Base-by-base conservation (phyloP, 371 early-diverging fungal species). In the Globomyces sp. region DNA sequence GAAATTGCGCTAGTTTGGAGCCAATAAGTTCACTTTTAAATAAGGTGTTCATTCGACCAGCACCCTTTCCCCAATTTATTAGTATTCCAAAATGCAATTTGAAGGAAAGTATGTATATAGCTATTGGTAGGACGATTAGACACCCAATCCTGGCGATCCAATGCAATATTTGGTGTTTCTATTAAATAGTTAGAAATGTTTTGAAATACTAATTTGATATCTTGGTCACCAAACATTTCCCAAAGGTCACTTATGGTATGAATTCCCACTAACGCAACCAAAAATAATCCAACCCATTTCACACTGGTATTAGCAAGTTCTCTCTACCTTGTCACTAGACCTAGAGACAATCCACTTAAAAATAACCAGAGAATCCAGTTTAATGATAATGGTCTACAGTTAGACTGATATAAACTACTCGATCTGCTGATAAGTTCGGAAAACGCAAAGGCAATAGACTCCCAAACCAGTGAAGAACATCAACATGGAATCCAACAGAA, bases 401-500 rank as follows among this genome's bases (percentile, higher is more conserved):
- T 44, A 55, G 40, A 45, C 24, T 24, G 24, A 24, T 3, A 5
- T 1, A 61, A 71, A 8, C 24, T 68, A 75, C 76, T 49, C 49
- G 57, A 71, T 64, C 53, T 76, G 9, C 69, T 63, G 61, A 76
- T 49, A 52, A 81, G 79, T 42, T 76, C 76, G 2, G 76, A 71
- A 75, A 75, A 81, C 67, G 72, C 67, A 74, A 76, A 71, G 1
- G 65, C 68, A 90, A 73, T 89, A 92, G 11, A 90, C 77, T 3
- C 76, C 67, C 37, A 78, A 57, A 2, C 67, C 81, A 4, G 74
- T 92, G 70, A 92, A 97, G 71, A 98, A 92, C 34, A 97, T 74
- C 58, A 98, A 82, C 75, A 92, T 89, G 43, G 91, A 88, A 73
- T 98, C 99, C 65, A 98, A 83, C 66, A 98, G 84, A 67, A 98